A percentile compares a stretch with the other conserved stretches of the same genome.
Conservation (phyloP, 495 filamentous ascomycete species). For the Penicillium soppii region DNA sequence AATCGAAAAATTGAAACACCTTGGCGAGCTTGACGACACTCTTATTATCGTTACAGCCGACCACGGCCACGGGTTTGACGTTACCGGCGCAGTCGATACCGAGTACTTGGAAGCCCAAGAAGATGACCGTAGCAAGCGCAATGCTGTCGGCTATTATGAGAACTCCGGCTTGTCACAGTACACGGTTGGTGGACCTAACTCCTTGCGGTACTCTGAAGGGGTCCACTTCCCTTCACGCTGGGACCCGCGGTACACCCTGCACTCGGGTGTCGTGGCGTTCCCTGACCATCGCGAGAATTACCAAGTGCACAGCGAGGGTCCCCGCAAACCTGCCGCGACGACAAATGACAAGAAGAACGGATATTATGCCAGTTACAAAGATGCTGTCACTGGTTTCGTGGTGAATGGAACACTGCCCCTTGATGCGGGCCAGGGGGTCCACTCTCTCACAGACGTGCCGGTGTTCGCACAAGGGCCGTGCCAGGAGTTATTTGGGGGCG, state of each 20-base stretch:
- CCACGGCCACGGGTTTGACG: constrained; percentile 76
- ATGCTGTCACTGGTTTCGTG: constrained; percentile 61
- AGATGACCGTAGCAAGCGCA: constrained; percentile 62
- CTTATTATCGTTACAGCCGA: constrained; percentile 71
- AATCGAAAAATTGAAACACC: constrained; percentile 55
- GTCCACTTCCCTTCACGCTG: constrained; percentile 71
- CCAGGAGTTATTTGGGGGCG: constrained; percentile 67
- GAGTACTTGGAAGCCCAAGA: constrained; percentile 58
- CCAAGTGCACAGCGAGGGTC: constrained; percentile 55
- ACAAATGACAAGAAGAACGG: constrained; percentile 38
- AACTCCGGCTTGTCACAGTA: constrained; percentile 70
- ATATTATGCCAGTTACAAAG: constrained; percentile 58
- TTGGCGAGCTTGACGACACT: constrained; percentile 61
- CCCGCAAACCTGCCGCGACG: constrained; percentile 54
- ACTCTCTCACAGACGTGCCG: constrained; percentile 72
- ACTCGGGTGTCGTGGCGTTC: constrained; percentile 59
- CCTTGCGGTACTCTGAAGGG: constrained; percentile 57
- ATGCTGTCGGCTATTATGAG: constrained; percentile 65
- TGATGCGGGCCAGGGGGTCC: constrained; percentile 58
- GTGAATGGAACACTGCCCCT: constrained; percentile 68
- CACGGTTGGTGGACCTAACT: constrained; percentile 41
- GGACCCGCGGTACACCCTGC: constrained; percentile 74
- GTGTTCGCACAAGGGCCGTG: constrained; percentile 73
- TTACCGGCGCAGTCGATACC: constrained; percentile 55
- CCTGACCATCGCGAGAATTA: constrained; percentile 70